These are phyloP conservation scores for Colletotrichum musae DNA, from an alignment of 2,329 filamentous ascomycete genomes.

Conservation along the genomic window DNA sequence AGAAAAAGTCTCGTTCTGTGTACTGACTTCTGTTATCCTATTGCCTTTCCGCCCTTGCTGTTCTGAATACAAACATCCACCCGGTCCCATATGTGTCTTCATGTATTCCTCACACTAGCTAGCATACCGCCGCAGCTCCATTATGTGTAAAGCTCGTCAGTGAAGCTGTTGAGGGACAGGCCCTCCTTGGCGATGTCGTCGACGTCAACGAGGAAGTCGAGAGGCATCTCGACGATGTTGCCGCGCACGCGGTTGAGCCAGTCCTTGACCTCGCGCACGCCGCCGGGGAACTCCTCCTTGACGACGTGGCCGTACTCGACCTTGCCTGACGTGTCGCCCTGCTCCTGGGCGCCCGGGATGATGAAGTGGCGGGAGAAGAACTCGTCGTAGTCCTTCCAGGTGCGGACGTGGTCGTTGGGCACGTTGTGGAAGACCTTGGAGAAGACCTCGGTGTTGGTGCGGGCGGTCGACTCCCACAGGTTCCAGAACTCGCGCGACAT, in stretches of 20 bases:
- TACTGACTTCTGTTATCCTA: neutral
- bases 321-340: slow-evolving; percentile 58
- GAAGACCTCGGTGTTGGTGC: slow-evolving; percentile 85
- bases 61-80: neutral
- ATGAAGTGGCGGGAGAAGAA: slow-evolving; percentile 80
- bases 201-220: slow-evolving; percentile 85
- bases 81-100: too few species aligned
- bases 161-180: slow-evolving; percentile 78
- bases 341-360: slow-evolving; percentile 61
- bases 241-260: slow-evolving; percentile 77
- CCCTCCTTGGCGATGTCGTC: slow-evolving; percentile 90
- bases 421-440: slow-evolving; percentile 86
- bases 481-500: slow-evolving; percentile 76
- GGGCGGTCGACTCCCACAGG: slow-evolving; percentile 82
- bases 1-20: neutral
- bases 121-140: too few species aligned
- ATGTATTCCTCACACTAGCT: neutral
- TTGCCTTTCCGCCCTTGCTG: neutral
- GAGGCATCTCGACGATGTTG: slow-evolving; percentile 89
- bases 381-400: slow-evolving; percentile 80
- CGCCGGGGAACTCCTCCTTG: slow-evolving; percentile 81
- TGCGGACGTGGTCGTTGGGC: slow-evolving; percentile 76
- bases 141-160: slow-evolving; percentile 79
- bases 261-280: slow-evolving; percentile 81
- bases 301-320: slow-evolving; percentile 92